Percentiles rank a stretch among this genome's conserved stretches.
Evolutionary conservation across 2,329 filamentous ascomycete species (phyloP).

Genomic region (Venturia pyrina): DNA sequence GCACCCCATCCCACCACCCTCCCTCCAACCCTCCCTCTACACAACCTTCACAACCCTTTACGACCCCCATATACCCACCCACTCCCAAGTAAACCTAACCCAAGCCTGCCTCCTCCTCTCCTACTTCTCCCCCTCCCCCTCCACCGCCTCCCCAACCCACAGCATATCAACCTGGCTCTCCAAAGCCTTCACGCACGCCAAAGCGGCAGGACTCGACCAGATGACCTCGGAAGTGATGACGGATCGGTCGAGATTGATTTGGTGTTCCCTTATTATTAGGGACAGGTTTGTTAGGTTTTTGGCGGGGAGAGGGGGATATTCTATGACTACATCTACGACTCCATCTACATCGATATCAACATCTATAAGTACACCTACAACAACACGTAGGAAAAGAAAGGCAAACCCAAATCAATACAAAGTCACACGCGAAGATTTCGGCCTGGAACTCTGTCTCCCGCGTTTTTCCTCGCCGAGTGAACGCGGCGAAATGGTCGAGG

Average conservation of each 20-base stretch:
- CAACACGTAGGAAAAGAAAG: neutral
- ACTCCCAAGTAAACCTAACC: neutral
- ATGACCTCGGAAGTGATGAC: constrained; percentile 7
- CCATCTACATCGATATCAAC: too few relatives aligned
- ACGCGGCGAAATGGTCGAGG: neutral
- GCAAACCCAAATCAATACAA: neutral
- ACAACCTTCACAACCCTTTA: neutral
- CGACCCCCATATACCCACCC: neutral
- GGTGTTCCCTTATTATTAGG: constrained; percentile 1
- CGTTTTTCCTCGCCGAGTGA: neutral
- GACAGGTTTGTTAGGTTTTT: constrained; percentile 2
- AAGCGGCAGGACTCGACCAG: neutral
- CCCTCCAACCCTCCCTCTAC: neutral
- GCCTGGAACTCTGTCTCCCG: constrained; percentile 10
- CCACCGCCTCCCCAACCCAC: neutral
- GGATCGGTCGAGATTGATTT: constrained; percentile 8
- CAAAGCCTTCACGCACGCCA: constrained; percentile 9
- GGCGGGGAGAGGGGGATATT: neutral
- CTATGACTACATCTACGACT: too few relatives aligned
- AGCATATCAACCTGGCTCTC: constrained; percentile 4
- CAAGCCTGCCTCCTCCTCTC: constrained; percentile 11
- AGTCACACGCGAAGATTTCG: constrained; percentile 9
- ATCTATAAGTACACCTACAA: too few relatives aligned
- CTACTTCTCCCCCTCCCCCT: constrained; percentile 8
- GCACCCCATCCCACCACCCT: neutral